These are phyloP conservation scores for Vanderwaltozyma polyspora DNA, from an alignment of 805 yeast genomes.

Conservation along the genomic window DNA sequence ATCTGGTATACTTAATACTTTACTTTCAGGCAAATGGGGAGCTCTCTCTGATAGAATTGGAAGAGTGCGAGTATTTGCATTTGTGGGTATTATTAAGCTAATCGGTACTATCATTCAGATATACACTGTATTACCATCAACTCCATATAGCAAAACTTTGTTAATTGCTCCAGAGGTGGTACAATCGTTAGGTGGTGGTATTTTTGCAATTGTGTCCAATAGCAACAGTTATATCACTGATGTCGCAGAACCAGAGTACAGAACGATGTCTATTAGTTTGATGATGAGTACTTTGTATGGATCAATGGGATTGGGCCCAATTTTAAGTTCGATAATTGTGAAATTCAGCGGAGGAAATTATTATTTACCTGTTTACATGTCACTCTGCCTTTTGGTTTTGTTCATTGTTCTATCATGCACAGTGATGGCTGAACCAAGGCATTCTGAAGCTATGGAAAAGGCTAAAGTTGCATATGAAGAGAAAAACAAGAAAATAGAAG, in stretches of 20 bases:
- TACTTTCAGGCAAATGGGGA: conserved; percentile 54
- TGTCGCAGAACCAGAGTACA: conserved; percentile 48
- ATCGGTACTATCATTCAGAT: conserved; percentile 14
- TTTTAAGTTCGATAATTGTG: conserved; percentile 37
- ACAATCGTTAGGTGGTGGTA: conserved; percentile 52
- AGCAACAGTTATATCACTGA: conserved; percentile 66
- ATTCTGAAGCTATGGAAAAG: conserved; percentile 39
- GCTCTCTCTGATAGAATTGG: conserved; percentile 56
- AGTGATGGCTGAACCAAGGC: conserved; percentile 54
- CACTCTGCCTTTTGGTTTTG: conserved; percentile 23
- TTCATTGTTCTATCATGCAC: conserved; percentile 28
- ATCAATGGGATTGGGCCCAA: conserved; percentile 57
- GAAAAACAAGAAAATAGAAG: conserved; percentile 1
- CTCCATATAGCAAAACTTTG: conserved; percentile 28
- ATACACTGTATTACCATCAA: conserved; percentile 25
- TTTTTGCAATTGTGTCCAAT: conserved; percentile 43
- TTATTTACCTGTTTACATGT: conserved; percentile 24
- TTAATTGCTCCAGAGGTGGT: conserved; percentile 37
- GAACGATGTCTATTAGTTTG: conserved; percentile 50
- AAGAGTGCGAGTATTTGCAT: conserved; percentile 38
- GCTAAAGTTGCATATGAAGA: conserved; percentile 20
- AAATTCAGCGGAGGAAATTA: conserved; percentile 21
- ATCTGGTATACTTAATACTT: conserved; percentile 34
- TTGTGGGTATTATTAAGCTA: conserved; percentile 19
- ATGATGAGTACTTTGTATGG: conserved; percentile 47